Evolutionary conservation across 2,329 filamentous ascomycete species (phyloP).

Genomic region (Akanthomyces dipterigenus): DNA sequence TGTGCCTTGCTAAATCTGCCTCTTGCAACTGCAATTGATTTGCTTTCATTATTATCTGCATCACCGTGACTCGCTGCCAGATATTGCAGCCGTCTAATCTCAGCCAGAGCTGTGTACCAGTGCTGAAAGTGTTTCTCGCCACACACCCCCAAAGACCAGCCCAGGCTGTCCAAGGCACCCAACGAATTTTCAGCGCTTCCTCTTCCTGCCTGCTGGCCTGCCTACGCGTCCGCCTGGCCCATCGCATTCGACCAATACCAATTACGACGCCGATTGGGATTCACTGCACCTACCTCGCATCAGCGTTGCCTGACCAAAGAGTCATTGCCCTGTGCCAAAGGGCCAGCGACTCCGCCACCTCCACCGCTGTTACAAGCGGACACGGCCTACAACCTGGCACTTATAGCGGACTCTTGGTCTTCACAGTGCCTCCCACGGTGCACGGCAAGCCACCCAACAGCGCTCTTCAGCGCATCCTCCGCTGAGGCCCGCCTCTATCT

Average conservation of each 20-base stretch:
- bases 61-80: not conserved
- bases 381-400: not conserved
- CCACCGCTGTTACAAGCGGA: not conserved
- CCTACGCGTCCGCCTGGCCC: not conserved
- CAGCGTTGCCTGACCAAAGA: not conserved
- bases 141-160: not conserved
- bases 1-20: not conserved
- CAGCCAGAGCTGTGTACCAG: not conserved
- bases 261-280: not conserved
- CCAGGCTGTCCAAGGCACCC: not conserved
- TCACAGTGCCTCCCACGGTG: slow-evolving; percentile 1
- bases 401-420: not conserved
- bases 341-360: not conserved
- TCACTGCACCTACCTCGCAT: not conserved
- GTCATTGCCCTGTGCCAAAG: not conserved
- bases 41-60: not conserved
- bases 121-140: not conserved
- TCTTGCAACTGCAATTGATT: not conserved
- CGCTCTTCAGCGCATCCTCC: not conserved
- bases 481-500: not conserved
- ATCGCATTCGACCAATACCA: not conserved
- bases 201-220: not conserved
- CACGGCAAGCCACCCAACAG: not conserved
- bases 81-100: not conserved
- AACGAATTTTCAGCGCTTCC: not conserved